Conservation (phyloP, 306 rosid genomes). For the Dalbergia oliveri region DNA sequence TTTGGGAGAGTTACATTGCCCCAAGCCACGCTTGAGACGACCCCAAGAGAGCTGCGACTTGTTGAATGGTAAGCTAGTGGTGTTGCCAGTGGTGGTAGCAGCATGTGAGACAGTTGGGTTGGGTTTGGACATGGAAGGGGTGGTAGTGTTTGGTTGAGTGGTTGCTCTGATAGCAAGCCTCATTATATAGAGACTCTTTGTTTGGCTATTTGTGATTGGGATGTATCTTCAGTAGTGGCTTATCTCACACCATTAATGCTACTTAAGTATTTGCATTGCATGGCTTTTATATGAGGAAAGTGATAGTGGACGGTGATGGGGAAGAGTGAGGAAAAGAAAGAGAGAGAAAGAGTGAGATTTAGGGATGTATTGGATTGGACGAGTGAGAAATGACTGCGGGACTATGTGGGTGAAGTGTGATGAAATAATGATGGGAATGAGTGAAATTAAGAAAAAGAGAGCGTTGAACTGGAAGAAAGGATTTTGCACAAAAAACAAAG, state of each 20-base stretch:
- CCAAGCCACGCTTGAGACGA: constrained; percentile 3
- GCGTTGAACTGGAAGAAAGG: not conserved
- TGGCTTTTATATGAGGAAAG: constrained; percentile 30
- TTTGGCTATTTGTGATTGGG: constrained; percentile 5
- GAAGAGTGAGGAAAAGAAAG: not conserved
- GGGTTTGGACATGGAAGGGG: not conserved
- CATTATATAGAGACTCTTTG: constrained; percentile 29
- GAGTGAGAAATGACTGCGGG: constrained; percentile 43
- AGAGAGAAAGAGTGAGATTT: not conserved
- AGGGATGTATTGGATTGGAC: not conserved
- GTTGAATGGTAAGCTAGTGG: constrained; percentile 42
- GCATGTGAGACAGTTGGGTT: constrained; percentile 9
- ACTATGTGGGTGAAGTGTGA: not conserved
- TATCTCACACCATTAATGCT: not conserved
- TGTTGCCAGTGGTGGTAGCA: not conserved
- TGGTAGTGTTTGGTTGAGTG: constrained; percentile 33
- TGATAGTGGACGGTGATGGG: constrained; percentile 50
- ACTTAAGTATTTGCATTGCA: constrained; percentile 20
- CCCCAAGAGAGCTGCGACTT: constrained; percentile 48
- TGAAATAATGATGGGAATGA: not conserved
- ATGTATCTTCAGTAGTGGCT: not conserved
- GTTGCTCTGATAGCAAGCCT: constrained; percentile 13
- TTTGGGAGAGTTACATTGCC: constrained; percentile 37
- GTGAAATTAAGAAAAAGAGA: not conserved
- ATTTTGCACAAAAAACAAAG: not conserved